Evolutionary conservation across 1,284 basidiomycete genomes (phyloP).

Genomic region (Boletus semigastroideus): DNA sequence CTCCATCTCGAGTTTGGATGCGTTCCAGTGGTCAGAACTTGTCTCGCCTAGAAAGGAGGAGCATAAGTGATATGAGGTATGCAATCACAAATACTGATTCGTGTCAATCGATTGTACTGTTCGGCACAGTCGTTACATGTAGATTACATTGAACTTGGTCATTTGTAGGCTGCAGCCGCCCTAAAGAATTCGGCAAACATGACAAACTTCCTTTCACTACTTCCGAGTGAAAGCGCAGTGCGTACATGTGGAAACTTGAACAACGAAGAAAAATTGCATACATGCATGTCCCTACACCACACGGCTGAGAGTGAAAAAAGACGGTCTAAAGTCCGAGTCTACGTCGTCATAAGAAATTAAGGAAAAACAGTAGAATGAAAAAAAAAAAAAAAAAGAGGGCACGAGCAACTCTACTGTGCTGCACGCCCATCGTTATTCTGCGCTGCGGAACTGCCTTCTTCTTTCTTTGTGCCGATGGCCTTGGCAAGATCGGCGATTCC

Average conservation of each 20-base stretch:
- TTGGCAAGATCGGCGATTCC: slow-evolving; percentile 27
- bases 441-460: slow-evolving; percentile 14
- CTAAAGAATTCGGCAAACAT: no score
- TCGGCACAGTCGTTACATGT: not conserved
- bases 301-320: slow-evolving; percentile 8
- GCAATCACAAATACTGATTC: not conserved
- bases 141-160: not conserved
- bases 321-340: slow-evolving; percentile 32
- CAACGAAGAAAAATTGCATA: slow-evolving; percentile 16
- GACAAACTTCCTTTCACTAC: no score
- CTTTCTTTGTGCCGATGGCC: slow-evolving; percentile 29
- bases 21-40: slow-evolving; percentile 35
- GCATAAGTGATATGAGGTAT: slow-evolving; percentile 12
- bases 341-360: slow-evolving; percentile 22
- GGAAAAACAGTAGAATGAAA: slow-evolving; percentile 15
- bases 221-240: slow-evolving; percentile 12
- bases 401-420: slow-evolving; percentile 4
- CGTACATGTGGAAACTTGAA: slow-evolving; percentile 18
- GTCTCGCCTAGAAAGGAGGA: slow-evolving; percentile 34
- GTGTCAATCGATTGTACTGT: slow-evolving; percentile 43
- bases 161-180: not conserved
- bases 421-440: slow-evolving; percentile 16
- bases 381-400: not conserved
- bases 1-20: slow-evolving; percentile 32
- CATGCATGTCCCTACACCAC: slow-evolving; percentile 19